Base-by-base conservation (phyloP, 805 yeast species). In the Yarrowia sp. region DNA sequence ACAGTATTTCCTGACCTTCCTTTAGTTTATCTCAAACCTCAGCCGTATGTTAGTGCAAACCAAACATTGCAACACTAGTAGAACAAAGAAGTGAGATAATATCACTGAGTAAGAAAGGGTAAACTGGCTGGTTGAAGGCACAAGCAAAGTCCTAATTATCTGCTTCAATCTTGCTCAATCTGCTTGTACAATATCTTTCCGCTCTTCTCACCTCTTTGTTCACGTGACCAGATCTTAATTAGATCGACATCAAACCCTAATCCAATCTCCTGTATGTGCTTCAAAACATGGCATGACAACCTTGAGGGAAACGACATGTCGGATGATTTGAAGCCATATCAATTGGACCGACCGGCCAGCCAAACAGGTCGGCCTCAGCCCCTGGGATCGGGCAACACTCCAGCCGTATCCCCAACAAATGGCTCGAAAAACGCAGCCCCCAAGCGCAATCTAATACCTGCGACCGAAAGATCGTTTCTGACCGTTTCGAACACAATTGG, bases 271-370 rank as follows among this genome's bases (percentile, higher is more conserved):
- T 43, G 35, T 43, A 19, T 38, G 45, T 38, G 56, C 22, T 52
- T 32, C 64, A 42, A 58, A 59, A 45, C 65, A 59, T 35, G 16
- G 15, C n/a, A 26, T 45, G 19, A 43, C 52, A 43, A 59, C 50
- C 16, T 36, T 2, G 42, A 11, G 32, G 41, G 8, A 45, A 32
- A 59, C 52, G 65, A 42, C 52, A 59, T 59, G 65, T 59, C 65
- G 10, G 65, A 59, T 45, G 65, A 59, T 59, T 5, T 59, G 35
- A 52, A 52, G 19, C 65, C 65, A 16, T 59, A 59, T 32, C 65
- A 42, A 8, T 35, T 59, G 38, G 52, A 59, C 42, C 65, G 65
- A 11, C 65, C 65, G 42, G 46, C 35, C 3, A 35, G 26, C 35
- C 65, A 45, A 14, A 3, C 50, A 8, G 15, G 65, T 16, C 64